phyloP scores from a whole-genome alignment of 1,284 basidiomycete genomes.

The Takashimella tepidaria region DNA sequence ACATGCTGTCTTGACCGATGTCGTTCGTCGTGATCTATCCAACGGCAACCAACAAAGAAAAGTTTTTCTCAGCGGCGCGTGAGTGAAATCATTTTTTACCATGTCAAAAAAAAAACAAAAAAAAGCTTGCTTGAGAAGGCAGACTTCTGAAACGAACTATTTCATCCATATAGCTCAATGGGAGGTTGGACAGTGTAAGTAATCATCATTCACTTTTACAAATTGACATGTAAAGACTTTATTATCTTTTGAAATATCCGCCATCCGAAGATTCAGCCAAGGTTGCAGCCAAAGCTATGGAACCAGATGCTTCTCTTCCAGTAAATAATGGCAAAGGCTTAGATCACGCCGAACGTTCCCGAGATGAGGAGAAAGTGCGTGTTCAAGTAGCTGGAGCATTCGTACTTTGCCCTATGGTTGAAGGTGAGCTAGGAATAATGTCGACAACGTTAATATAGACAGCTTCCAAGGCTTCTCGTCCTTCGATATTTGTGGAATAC shows the following conservation, averaged over 20 bases:
- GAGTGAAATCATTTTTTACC: too few relatives aligned
- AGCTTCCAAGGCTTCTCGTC: slow-evolving; percentile 47
- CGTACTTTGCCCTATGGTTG: slow-evolving; percentile 50
- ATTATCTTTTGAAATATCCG: slow-evolving; percentile 44
- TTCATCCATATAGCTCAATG: slow-evolving; percentile 24
- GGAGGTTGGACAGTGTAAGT: slow-evolving; percentile 29
- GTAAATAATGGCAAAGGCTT: slow-evolving; percentile 25
- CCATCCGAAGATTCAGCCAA: slow-evolving; percentile 19
- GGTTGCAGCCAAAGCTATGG: slow-evolving; percentile 13
- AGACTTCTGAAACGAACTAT: too few relatives aligned
- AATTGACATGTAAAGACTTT: slow-evolving; percentile 22
- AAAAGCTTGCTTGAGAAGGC: too few relatives aligned
- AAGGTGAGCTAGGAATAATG: slow-evolving; percentile 35
- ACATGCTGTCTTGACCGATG: slow-evolving; percentile 50
- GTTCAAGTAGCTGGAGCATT: slow-evolving; percentile 46
- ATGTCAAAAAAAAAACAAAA: too few relatives aligned
- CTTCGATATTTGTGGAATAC: slow-evolving; percentile 41
- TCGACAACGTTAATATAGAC: slow-evolving; percentile 9
- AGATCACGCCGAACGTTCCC: slow-evolving; percentile 14
- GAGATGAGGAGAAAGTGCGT: slow-evolving; percentile 19
- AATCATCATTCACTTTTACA: neutral
- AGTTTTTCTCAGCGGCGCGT: slow-evolving; percentile 49
- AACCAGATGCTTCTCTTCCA: slow-evolving; percentile 16
- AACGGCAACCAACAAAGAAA: slow-evolving; percentile 36
- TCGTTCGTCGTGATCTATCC: slow-evolving; percentile 37